Percentiles rank a stretch among this genome's conserved stretches.
Evolutionary conservation across 352 stramenopile species (phyloP).

Genomic region (Globisporangium cederbergense): DNA sequence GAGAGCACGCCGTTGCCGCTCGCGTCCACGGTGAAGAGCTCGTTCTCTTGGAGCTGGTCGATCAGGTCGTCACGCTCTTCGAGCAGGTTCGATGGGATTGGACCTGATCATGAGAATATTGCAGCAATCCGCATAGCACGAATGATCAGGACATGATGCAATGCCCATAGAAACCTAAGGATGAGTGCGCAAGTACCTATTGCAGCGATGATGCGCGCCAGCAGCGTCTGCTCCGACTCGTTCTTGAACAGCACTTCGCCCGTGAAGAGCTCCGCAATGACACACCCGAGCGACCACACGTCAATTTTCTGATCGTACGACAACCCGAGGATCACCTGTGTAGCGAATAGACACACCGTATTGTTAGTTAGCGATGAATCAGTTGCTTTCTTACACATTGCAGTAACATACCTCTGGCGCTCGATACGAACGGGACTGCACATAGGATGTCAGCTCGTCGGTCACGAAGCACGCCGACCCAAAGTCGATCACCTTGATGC

Average conservation of each 20-base stretch:
- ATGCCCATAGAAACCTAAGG: neutral
- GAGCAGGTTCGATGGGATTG: slow-evolving; percentile 63
- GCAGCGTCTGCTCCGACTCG: slow-evolving; percentile 88
- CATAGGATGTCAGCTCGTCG: slow-evolving; percentile 96
- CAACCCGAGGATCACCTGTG: slow-evolving; percentile 94
- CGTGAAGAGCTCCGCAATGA: slow-evolving; percentile 86
- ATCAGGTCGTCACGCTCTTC: slow-evolving; percentile 41
- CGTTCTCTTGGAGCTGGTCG: slow-evolving; percentile 55
- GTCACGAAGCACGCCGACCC: slow-evolving; percentile 94
- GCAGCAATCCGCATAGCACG: neutral
- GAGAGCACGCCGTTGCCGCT: slow-evolving; percentile 47
- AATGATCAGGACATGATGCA: neutral
- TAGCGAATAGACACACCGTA: neutral
- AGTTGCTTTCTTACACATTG: too few relatives aligned
- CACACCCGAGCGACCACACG: slow-evolving; percentile 87
- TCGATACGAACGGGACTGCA: slow-evolving; percentile 97
- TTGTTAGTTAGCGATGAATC: slow-evolving; percentile 29
- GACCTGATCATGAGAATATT: slow-evolving; percentile 26
- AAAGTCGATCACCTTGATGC: slow-evolving; percentile 98
- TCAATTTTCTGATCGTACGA: slow-evolving; percentile 86
- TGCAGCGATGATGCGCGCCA: slow-evolving; percentile 88
- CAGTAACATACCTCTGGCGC: slow-evolving; percentile 90
- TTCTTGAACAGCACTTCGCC: slow-evolving; percentile 88
- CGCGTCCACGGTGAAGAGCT: slow-evolving; percentile 48
- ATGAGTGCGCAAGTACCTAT: slow-evolving; percentile 36